These are phyloP conservation scores for Fagus crenata DNA, from an alignment of 306 rosid genomes.

Conservation along the genomic window DNA sequence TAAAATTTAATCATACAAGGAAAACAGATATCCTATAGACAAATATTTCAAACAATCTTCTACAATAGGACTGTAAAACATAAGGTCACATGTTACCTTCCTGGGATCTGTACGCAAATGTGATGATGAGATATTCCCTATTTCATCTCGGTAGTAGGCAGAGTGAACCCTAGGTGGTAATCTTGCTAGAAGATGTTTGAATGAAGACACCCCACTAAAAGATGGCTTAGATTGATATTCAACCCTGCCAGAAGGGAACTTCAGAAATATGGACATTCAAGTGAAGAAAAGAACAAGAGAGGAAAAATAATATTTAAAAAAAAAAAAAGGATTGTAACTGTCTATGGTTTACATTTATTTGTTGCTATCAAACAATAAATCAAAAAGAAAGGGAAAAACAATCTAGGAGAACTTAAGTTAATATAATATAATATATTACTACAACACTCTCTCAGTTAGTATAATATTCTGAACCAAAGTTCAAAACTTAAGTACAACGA, in stretches of 20 bases:
- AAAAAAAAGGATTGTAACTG: neutral
- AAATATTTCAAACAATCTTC: neutral
- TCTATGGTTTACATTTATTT: neutral
- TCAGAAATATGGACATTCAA: slow-evolving; percentile 14
- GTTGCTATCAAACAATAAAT: neutral
- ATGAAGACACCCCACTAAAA: slow-evolving; percentile 68
- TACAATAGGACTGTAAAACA: neutral
- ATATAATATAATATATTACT: neutral
- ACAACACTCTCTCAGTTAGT: neutral
- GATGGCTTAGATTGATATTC: slow-evolving; percentile 77
- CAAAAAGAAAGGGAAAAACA: neutral
- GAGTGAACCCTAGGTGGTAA: slow-evolving; percentile 96
- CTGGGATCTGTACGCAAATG: slow-evolving; percentile 69
- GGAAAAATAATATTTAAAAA: slow-evolving; percentile 14
- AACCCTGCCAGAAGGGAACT: slow-evolving; percentile 63
- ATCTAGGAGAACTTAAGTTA: neutral
- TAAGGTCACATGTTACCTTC: slow-evolving; percentile 46
- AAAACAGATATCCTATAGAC: neutral
- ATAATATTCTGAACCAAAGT: neutral
- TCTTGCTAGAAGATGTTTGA: slow-evolving; percentile 71
- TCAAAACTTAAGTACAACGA: neutral
- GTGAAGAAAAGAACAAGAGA: slow-evolving; percentile 13
- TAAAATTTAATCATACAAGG: neutral
- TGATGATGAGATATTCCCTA: slow-evolving; percentile 93
- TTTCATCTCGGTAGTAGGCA: slow-evolving; percentile 83